Conservation (phyloP, 495 filamentous ascomycete species). For the Xylaria cubensis region DNA sequence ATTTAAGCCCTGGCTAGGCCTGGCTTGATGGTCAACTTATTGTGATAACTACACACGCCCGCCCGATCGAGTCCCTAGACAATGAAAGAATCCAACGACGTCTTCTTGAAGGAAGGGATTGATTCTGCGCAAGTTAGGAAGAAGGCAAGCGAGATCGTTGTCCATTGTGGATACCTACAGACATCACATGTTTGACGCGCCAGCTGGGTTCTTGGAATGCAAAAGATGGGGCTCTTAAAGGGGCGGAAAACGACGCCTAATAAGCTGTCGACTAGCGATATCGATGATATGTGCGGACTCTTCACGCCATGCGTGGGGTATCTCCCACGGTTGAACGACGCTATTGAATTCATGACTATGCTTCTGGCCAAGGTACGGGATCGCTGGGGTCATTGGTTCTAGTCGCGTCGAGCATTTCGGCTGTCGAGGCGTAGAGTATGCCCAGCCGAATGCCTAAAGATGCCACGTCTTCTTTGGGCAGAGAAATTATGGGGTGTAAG, state of each 20-base stretch:
- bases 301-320: background rate
- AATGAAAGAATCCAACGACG: conserved; percentile 49
- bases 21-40: conserved; percentile 33
- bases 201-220: conserved; percentile 12
- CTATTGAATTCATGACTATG: background rate
- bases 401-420: background rate
- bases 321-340: background rate
- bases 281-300: background rate
- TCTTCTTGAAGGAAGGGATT: background rate
- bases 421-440: background rate
- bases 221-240: background rate
- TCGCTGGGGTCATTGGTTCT: background rate
- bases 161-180: background rate
- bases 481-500: background rate
- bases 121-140: conserved; percentile 8
- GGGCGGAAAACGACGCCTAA: background rate
- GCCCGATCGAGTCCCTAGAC: conserved; percentile 46
- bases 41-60: conserved; percentile 41
- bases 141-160: background rate
- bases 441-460: background rate
- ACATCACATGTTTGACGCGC: conserved; percentile 26
- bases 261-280: background rate
- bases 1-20: conserved; percentile 34
- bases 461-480: background rate
- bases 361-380: background rate